These are phyloP conservation scores for Graphilbum ipis-grandicollis DNA, from an alignment of 2,329 filamentous ascomycete genomes.

Conservation along the genomic window DNA sequence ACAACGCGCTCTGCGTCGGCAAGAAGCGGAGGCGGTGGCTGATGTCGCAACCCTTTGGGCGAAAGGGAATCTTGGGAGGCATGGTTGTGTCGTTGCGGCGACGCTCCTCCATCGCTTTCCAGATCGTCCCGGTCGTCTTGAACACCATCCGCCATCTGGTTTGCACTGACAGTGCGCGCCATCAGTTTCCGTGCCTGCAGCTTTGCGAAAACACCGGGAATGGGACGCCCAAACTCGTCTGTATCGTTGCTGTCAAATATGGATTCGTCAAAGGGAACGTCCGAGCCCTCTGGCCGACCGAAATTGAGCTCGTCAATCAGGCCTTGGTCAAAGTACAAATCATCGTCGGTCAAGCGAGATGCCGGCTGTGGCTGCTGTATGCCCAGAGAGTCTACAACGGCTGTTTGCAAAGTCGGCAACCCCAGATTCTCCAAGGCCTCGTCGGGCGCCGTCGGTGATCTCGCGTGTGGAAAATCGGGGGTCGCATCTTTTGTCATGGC, in stretches of 20 bases:
- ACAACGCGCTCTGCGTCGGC: constrained; percentile 13
- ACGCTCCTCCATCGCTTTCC: too few relatives aligned
- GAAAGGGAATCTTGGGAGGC: constrained; percentile 1
- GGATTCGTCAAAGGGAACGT: constrained; percentile 50
- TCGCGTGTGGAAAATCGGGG: constrained; percentile 11
- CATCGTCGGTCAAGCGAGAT: constrained; percentile 33
- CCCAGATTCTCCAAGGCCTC: too few relatives aligned
- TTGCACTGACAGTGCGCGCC: too few relatives aligned
- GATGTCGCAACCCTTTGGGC: constrained; percentile 1
- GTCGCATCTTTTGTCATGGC: constrained; percentile 31
- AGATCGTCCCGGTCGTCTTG: too few relatives aligned
- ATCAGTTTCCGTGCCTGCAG: constrained; percentile 18
- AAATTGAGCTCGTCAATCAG: constrained; percentile 26
- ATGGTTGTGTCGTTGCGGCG: too few relatives aligned
- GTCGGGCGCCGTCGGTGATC: too few relatives aligned
- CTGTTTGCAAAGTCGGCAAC: too few relatives aligned
- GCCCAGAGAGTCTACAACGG: neutral
- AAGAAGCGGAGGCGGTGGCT: constrained; percentile 6
- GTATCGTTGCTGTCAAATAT: constrained; percentile 55
- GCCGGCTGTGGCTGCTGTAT: too few relatives aligned
- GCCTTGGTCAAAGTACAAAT: constrained; percentile 48
- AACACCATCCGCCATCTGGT: too few relatives aligned
- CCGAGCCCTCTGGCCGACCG: constrained; percentile 32
- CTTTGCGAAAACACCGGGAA: constrained; percentile 38
- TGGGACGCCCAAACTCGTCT: constrained; percentile 41